Percentiles rank a stretch among this genome's conserved stretches.
These are phyloP conservation scores for Blumeria graminis DNA, from an alignment of 2,329 filamentous ascomycete genomes.

Conservation along the genomic window DNA sequence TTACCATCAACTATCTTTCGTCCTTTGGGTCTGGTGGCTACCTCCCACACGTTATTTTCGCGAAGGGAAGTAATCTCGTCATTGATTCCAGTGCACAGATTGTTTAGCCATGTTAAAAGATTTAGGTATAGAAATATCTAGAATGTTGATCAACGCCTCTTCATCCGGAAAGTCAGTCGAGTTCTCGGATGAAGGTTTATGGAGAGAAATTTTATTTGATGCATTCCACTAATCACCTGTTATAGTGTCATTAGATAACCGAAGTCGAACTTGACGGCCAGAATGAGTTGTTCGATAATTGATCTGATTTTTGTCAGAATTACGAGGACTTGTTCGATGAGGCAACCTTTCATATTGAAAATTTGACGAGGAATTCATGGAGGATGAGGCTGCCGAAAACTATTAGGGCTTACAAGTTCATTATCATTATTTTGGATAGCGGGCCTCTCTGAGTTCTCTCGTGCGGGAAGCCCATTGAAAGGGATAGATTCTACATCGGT, in stretches of 20 bases:
- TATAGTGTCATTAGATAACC: constrained; percentile 31
- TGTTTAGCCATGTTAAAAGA: neutral
- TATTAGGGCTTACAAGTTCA: too few relatives aligned
- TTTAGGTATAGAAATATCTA: neutral
- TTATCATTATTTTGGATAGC: too few relatives aligned
- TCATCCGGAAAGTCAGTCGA: neutral
- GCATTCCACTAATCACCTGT: neutral
- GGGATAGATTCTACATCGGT: too few relatives aligned
- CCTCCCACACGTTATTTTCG: neutral
- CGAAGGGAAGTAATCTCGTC: neutral
- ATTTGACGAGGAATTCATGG: constrained; percentile 20
- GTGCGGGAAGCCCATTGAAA: too few relatives aligned
- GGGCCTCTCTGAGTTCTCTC: too few relatives aligned
- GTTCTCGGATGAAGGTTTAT: neutral
- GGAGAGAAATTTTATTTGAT: neutral
- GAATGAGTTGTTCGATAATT: neutral
- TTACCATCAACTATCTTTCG: neutral
- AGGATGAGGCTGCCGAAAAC: too few relatives aligned
- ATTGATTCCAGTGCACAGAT: neutral
- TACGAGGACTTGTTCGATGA: too few relatives aligned
- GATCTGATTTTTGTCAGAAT: too few relatives aligned
- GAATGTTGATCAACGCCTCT: neutral
- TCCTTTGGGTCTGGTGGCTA: neutral
- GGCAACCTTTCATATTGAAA: constrained; percentile 52
- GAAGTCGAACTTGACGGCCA: constrained; percentile 30